Base-by-base conservation (phyloP, 768 basidiomycete genomes). In the Xanthoconium purpureum region DNA sequence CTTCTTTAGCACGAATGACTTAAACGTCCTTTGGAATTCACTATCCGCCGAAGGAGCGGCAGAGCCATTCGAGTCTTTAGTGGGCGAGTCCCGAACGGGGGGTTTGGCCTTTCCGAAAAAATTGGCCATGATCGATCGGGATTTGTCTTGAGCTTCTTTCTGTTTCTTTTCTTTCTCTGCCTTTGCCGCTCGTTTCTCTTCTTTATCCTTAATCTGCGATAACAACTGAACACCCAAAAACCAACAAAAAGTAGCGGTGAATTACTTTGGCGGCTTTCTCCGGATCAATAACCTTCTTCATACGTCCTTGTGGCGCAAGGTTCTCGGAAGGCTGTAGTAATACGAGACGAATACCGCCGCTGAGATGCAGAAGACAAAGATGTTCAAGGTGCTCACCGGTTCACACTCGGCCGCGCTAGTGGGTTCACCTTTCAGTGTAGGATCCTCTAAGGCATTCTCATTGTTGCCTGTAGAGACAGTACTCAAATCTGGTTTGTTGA, bases 1-100 rank as follows among this genome's bases (percentile, higher is more conserved):
- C 65, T 88, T 92, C 75, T 89, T 91, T 56, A 89, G 62, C 6
- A 82, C 77, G 68, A 93, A 96, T 1, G 91, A 86, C 62, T 82
- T 86, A 76, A 97, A 97, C 1, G 78, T 77, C 62, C 75, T 82
- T 52, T 87, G 80, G 62, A 91, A 96, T 45, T 94, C 88, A 15
- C 81, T 81, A 30, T 77, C 75, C 32, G 65, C 67, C 7, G 76
- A 77, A 45, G 82, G 55, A 14, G 56, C 55, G 17, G 58, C 68
- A 43, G 68, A 53, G 10, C 72, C 66, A 36, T 65, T 63, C 2
- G 67, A 63, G 14, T 64, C 63, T 44, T 70, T 69, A 20, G 60
- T 39, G 59, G 64, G 40, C 52, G 59, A 63, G 63, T 64, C 45
- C 55, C 57, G 51, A 60, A 52, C 38, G 56, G 64, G 47, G n/a